phyloP scores from a whole-genome alignment of 2,329 filamentous ascomycete genomes.

The Aspergillus thermomutatus region DNA sequence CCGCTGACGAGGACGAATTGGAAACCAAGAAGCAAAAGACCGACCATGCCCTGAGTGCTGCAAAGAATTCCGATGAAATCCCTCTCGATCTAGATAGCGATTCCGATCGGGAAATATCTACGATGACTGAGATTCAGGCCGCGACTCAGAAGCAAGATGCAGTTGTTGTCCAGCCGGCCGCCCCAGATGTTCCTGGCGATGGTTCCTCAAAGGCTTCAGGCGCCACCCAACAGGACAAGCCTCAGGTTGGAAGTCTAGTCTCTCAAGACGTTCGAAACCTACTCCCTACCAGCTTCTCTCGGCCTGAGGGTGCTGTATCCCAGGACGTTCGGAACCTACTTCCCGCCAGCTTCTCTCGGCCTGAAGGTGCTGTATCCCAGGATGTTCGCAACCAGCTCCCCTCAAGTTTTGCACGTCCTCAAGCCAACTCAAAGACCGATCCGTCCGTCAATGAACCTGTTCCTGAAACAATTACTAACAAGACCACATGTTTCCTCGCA shows the following conservation, averaged over 20 bases:
- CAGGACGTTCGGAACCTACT: constrained; percentile 69
- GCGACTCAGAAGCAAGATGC: not conserved
- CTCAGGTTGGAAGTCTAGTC: not conserved
- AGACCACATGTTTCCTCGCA: constrained; percentile 76
- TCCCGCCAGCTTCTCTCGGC: constrained; percentile 60
- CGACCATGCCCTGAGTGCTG: constrained; percentile 9
- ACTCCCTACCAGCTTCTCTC: not conserved
- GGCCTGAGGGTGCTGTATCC: constrained; percentile 43
- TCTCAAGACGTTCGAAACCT: not conserved
- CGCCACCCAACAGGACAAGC: not conserved
- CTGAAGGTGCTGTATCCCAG: constrained; percentile 49
- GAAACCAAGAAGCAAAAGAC: constrained; percentile 21
- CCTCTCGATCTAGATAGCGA: constrained; percentile 32
- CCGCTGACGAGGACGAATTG: constrained; percentile 6
- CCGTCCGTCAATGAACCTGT: constrained; percentile 58
- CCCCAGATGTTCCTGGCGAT: not conserved
- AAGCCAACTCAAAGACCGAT: constrained; percentile 24
- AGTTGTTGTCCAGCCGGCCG: not conserved
- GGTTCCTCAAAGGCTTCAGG: not conserved
- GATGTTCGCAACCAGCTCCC: constrained; percentile 71
- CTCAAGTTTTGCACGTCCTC: constrained; percentile 62
- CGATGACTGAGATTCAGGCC: constrained; percentile 2
- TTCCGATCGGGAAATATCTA: constrained; percentile 13
- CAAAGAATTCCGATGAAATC: constrained; percentile 53
- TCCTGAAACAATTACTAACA: constrained; percentile 72